Evolutionary conservation across 768 basidiomycete species (phyloP).

Genomic region (Clathrus columnatus): DNA sequence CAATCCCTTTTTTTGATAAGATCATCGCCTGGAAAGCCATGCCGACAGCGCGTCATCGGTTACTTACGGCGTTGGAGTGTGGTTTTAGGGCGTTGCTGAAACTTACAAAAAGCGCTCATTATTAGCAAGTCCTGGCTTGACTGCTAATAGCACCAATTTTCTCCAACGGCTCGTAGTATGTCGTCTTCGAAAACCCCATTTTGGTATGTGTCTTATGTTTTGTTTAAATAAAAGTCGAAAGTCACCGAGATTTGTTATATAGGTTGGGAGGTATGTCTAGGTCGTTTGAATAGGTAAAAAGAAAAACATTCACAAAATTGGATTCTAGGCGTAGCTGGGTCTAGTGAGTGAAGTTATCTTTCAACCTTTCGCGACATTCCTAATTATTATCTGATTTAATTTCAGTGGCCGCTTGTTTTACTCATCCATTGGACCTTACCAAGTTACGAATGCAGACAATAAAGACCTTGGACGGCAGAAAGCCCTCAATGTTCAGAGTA

Average conservation of each 20-base stretch:
- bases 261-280: conserved; percentile 9
- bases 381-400: conserved; percentile 61
- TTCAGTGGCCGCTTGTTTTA: conserved; percentile 70
- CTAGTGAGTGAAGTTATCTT: conserved; percentile 43
- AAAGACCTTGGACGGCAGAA: conserved; percentile 33
- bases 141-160: not conserved
- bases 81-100: too few relatives aligned
- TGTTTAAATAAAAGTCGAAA: not conserved
- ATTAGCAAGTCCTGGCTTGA: not conserved
- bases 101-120: not conserved
- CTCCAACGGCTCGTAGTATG: too few relatives aligned
- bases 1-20: not conserved
- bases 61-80: not conserved
- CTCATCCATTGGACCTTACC: conserved; percentile 76
- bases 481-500: conserved; percentile 57
- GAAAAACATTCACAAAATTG: not conserved
- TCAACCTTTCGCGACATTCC: conserved; percentile 84
- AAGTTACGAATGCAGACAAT: conserved; percentile 89
- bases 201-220: conserved; percentile 1
- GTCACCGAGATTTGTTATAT: not conserved
- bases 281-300: not conserved
- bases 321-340: conserved; percentile 26
- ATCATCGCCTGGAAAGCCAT: not conserved
- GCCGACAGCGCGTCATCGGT: not conserved
- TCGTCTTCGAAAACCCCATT: conserved; percentile 6